Evolutionary conservation across 805 yeast species (phyloP), one percentile per base, ranked within the genome.

Genomic region (Kuraishia molischiana): DNA sequence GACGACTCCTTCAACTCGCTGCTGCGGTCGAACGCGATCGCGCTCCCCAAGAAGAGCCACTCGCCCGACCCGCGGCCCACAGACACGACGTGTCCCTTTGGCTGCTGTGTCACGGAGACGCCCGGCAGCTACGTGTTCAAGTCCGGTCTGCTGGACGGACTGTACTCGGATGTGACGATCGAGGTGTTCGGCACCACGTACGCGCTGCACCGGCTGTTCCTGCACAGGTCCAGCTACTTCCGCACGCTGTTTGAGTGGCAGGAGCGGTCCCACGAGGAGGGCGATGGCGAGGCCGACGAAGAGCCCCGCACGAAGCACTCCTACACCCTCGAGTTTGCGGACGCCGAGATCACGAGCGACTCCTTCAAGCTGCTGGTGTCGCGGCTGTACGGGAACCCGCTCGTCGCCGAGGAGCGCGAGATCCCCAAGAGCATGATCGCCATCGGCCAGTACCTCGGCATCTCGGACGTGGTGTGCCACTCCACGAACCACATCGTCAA

Each of bases 291-390:
- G 14, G 36, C 19, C 10, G 37, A 29, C 3, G 32, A 26, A 3
- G 37, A 37, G 4, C 43, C 26, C 8, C 11, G 10, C 8, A 8
- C 31, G 6, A 28, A 28, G 17, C 17, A 14, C 15, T 20, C 32
- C 11, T 39, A 31, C 2, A 33, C 10, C 13, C 43, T 66, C 33
- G 52, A 49, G 8, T 67, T 66, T 44, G 71, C 61, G 24, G 72
- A 65, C 45, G 56, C 58, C 5, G 52, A 59, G 32, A 65, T 67
- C 35, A 62, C 70, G 0, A 58, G 57, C 37, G 62, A 62, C 17
- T 63, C 74, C 4, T 72, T 74, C 48, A 77, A 72, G 34, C 48
- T 67, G 18, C 73, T 72, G 0, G 47, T 74, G 2, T 63, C 65
- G 1, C 44, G 68, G 30, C 51, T 74, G 10, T 74, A 74, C 44